Evolutionary conservation across 1,139 yeast genomes (phyloP), one percentile per base, ranked within the genome.

Genomic region (Petasospora fabianii): DNA sequence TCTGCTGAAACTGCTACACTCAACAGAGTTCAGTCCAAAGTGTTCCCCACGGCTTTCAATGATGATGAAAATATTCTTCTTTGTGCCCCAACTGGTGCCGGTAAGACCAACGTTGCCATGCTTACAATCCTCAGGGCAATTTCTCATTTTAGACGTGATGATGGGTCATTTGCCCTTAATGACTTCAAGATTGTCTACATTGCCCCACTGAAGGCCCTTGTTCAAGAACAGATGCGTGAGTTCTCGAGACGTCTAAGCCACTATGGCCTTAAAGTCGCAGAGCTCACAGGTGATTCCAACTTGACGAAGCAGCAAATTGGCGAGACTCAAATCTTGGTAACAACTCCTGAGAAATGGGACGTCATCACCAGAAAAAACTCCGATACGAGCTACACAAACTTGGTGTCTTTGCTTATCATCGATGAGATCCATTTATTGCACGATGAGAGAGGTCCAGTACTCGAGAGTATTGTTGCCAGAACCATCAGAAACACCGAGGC

Each of bases 61-160:
- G 63, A 75, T 1, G 94, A 85, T 54, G 74, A 74, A 14, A 92
- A 90, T 51, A 59, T 92, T 35, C 66, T 92, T 16, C 67, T 92
- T 50, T 90, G 97, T 72, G 97, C 98, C 0, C 98, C 98, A 4
- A 92, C 98, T 0, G 98, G 98, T 64, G 97, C 97, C 4, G 98
- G 98, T 66, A 92, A 92, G 59, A 92, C 98, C 12, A 92, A 92
- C 60, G 95, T 90, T 24, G 98, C 98, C 0, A 73, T 92, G 77
- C 64, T 92, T 41, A 68, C 96, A 0, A 73, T 86, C 6, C 65
- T 90, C 17, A 69, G 83, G 39, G 68, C 85, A 0, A 61, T 88
- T 20, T 68, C 75, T 0, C 74, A 82, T 36, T 75, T 65, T 55
- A 67, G 83, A 50, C 56, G 60, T 11, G 60, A 59, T 0, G 65